These are phyloP conservation scores for Calonectria multiphialidica DNA, from an alignment of 2,329 filamentous ascomycete genomes.

Conservation along the genomic window DNA sequence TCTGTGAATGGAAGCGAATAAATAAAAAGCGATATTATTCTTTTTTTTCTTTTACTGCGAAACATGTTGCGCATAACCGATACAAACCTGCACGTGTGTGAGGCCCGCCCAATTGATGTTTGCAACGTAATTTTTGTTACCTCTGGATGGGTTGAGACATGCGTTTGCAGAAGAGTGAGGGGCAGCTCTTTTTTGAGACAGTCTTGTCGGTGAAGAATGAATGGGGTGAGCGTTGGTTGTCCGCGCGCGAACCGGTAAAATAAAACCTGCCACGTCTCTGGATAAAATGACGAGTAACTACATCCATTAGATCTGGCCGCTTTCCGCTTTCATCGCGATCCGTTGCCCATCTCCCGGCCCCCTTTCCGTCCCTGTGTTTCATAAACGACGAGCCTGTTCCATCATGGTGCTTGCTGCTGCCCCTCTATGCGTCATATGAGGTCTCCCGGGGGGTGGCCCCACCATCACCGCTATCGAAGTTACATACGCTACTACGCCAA, in stretches of 20 bases:
- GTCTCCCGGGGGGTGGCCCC: not conserved
- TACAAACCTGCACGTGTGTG: no score
- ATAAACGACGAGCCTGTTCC: not conserved
- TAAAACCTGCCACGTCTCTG: not conserved
- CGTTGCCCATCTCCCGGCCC: no score
- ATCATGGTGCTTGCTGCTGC: not conserved
- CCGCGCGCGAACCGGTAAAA: not conserved
- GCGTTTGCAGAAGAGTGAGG: not conserved
- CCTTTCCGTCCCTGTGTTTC: not conserved
- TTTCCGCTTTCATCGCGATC: not conserved
- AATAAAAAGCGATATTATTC: not conserved
- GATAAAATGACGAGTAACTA: not conserved
- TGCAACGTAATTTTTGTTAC: not conserved
- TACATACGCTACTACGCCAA: not conserved
- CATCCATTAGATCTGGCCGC: not conserved
- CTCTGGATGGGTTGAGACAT: not conserved
- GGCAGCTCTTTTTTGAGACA: not conserved
- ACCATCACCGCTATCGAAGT: not conserved
- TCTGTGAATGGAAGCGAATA: not conserved
- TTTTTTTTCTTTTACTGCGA: not conserved
- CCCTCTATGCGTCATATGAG: not conserved
- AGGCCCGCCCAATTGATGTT: not conserved
- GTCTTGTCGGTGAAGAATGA: conserved; percentile 3
- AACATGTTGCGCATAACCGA: not conserved
- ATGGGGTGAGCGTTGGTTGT: no score